Conservation (phyloP, 352 stramenopile species). For the Phytophthora macrochlamydospora region DNA sequence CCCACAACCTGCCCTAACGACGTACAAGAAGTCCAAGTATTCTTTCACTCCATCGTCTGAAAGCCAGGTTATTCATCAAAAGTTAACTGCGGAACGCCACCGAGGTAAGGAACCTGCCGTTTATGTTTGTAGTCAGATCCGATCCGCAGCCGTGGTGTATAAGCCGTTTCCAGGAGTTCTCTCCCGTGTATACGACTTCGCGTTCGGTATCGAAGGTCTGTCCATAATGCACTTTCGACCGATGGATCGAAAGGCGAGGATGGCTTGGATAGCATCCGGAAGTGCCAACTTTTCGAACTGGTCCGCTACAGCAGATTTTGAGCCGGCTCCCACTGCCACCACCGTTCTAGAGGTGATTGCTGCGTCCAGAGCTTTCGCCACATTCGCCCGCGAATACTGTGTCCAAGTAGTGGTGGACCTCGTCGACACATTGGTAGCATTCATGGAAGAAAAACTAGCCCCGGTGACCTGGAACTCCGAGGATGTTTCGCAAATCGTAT, state of each 20-base stretch:
- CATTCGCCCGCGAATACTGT: slow-evolving; percentile 2
- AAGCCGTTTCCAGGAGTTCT: slow-evolving; percentile 1
- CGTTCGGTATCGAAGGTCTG: neutral
- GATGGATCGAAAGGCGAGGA: neutral
- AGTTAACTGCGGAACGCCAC: neutral
- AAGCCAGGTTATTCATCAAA: neutral
- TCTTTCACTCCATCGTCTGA: neutral
- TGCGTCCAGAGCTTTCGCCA: neutral
- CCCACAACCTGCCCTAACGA: neutral
- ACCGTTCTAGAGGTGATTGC: neutral
- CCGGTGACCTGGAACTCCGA: neutral
- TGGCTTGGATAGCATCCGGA: neutral
- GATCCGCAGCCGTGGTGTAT: neutral
- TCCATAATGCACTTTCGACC: slow-evolving; percentile 2
- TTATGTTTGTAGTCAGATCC: slow-evolving; percentile 5
- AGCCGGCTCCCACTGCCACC: neutral
- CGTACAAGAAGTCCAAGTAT: neutral
- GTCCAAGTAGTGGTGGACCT: neutral
- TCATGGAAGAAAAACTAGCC: neutral
- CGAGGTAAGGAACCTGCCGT: slow-evolving; percentile 5
- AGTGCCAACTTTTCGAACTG: slow-evolving; percentile 1
- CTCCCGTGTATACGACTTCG: neutral
- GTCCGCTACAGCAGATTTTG: slow-evolving; percentile 1
- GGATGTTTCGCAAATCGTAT: slow-evolving; percentile 2
- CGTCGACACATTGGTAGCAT: neutral